Evolutionary conservation across 1,139 yeast genomes (phyloP), one percentile per base, ranked within the genome.

Genomic region (Hansenula sp.): DNA sequence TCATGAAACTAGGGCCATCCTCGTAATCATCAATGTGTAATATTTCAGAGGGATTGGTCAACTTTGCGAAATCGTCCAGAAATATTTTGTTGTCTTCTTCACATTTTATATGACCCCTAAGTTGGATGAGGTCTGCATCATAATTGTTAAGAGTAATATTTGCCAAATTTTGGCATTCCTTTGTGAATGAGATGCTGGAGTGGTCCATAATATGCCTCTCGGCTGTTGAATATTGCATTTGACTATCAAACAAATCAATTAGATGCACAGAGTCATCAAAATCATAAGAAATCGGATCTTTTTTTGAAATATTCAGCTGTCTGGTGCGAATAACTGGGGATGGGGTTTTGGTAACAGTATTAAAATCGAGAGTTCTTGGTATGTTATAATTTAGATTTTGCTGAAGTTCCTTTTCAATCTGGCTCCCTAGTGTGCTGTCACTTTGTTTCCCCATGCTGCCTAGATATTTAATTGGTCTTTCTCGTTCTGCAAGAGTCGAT

Each of bases 31-130:
- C 42, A 10, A 31, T 27, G n/a, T 24, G 15, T 37, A 47, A 39
- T 16, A 47, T 34, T n/a, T 45, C 53, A 5, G 54, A 51, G 1
- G 54, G 54, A 16, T 45, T 47, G 2, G 47, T 33, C 13, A 46
- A 11, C 29, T 39, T 7, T 44, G 39, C 17, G 40, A 43, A 16
- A 13, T 43, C n/a, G 40, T 41, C 9, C 4, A 16, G 16, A 42
- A 25, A 3, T 36, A 31, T 18, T 21, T 21, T 6, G 34, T 42
- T 4, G 34, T 21, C 31, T 30, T 42, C 9, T 37, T 37, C n/a
- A 3, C 15, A 5, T 15, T 31, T n/a, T 15, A 32, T 4, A 11
- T n/a, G 29, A 2, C 17, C 29, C 32, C 17, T 31, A 13, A 38
- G n/a, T 4, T 17, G 34, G 25, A 31, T 11, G 13, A 38, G 34